phyloP scores from a whole-genome alignment of 495 filamentous ascomycete species.

The Aspergillus leporis region DNA sequence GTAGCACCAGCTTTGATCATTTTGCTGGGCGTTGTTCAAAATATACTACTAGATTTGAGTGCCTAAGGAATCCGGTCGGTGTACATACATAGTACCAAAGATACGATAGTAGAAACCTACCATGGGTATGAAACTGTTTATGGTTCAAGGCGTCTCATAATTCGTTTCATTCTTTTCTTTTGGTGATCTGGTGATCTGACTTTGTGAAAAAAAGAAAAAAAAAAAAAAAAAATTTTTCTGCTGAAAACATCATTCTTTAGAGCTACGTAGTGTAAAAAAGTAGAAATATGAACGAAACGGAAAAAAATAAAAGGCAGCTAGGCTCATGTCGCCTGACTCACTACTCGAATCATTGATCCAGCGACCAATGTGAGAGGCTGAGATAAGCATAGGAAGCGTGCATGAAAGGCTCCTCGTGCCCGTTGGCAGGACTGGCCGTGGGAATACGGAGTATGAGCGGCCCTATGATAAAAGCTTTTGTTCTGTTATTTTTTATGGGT shows the following conservation, averaged over 20 bases:
- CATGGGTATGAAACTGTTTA: too few relatives aligned
- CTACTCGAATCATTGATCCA: background rate
- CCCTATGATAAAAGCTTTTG: background rate
- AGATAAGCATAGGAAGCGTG: background rate
- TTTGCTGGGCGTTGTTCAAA: background rate
- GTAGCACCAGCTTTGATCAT: background rate
- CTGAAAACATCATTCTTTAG: too few relatives aligned
- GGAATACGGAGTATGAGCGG: background rate
- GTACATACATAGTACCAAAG: too few relatives aligned
- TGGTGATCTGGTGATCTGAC: too few relatives aligned
- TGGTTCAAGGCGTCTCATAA: too few relatives aligned
- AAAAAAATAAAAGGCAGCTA: background rate
- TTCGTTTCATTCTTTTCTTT: too few relatives aligned
- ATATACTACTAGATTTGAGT: background rate
- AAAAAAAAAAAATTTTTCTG: too few relatives aligned
- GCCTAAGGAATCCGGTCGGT: too few relatives aligned
- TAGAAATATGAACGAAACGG: too few relatives aligned
- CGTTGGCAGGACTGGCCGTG: background rate
- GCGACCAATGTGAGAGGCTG: background rate
- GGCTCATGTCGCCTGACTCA: background rate
- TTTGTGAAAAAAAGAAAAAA: too few relatives aligned
- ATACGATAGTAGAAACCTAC: too few relatives aligned
- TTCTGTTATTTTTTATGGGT: constrained; percentile 1
- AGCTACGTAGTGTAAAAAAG: too few relatives aligned
- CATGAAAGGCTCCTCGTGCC: background rate